Percentiles rank a stretch among this genome's conserved stretches.
Evolutionary conservation across 495 filamentous ascomycete species (phyloP).

Genomic region (Penicillium ucsense): DNA sequence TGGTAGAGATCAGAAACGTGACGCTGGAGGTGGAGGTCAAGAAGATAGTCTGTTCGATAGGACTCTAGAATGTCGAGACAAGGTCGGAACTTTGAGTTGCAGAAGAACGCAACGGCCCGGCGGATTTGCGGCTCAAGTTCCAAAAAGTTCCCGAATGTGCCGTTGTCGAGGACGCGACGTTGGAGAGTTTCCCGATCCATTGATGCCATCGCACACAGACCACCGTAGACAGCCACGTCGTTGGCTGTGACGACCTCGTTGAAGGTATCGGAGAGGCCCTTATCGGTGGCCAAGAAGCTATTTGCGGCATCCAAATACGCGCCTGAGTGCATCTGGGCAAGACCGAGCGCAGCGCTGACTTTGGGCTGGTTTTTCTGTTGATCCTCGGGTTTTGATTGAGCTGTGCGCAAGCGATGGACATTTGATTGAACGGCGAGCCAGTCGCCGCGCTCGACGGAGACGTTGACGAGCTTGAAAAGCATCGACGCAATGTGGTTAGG

Average conservation of each 20-base stretch:
- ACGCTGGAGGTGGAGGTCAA: conserved; percentile 78
- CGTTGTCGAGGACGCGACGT: conserved; percentile 64
- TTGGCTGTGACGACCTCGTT: conserved; percentile 71
- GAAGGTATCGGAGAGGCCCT: conserved; percentile 45
- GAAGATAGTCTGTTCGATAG: conserved; percentile 74
- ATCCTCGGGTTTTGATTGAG: conserved; percentile 50
- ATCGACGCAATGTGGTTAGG: conserved; percentile 62
- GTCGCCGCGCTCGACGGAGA: conserved; percentile 56
- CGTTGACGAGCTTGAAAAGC: conserved; percentile 57
- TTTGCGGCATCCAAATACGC: conserved; percentile 65
- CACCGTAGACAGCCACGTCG: conserved; percentile 88
- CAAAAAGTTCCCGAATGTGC: conserved; percentile 72
- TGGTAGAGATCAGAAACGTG: conserved; percentile 62
- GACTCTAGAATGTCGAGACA: conserved; percentile 75
- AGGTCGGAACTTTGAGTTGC: conserved; percentile 73
- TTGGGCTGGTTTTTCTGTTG: conserved; percentile 53
- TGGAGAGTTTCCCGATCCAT: conserved; percentile 77
- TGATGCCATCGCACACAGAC: conserved; percentile 78
- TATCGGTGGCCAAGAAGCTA: conserved; percentile 53
- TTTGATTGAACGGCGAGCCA: conserved; percentile 60
- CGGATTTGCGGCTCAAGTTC: conserved; percentile 93
- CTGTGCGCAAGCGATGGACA: conserved; percentile 52
- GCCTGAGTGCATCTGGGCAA: conserved; percentile 57
- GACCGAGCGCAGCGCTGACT: conserved; percentile 55
- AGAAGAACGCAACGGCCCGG: conserved; percentile 79